Conservation (phyloP, 1,284 basidiomycete genomes). For the Ganoderma lingzhi region DNA sequence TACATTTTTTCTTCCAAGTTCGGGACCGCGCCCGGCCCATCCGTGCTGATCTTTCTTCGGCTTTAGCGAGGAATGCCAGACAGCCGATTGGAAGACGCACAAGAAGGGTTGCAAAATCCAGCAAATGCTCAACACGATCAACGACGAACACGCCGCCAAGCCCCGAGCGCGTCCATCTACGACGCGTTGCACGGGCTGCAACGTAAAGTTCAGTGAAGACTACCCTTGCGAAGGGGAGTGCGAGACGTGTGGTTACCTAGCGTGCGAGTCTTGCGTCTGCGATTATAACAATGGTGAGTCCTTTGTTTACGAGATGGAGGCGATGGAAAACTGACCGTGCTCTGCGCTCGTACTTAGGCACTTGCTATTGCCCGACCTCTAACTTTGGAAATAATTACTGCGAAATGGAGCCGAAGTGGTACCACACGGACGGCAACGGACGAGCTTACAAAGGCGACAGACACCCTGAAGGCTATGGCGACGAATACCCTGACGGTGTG, state of each 20-base stretch:
- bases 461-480: slow-evolving; percentile 39
- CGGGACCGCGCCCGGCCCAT: neutral
- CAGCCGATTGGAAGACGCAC: slow-evolving; percentile 27
- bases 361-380: slow-evolving; percentile 47
- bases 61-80: slow-evolving; percentile 23
- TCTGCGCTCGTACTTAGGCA: slow-evolving; percentile 35
- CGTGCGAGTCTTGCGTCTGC: slow-evolving; percentile 44
- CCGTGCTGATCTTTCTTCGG: neutral
- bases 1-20: neutral
- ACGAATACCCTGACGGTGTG: slow-evolving; percentile 37
- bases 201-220: slow-evolving; percentile 39
- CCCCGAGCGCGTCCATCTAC: slow-evolving; percentile 34
- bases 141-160: slow-evolving; percentile 28
- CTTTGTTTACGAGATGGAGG: neutral
- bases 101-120: slow-evolving; percentile 30
- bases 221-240: slow-evolving; percentile 33
- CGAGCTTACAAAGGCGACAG: slow-evolving; percentile 43
- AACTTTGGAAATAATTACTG: slow-evolving; percentile 49
- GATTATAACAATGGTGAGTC: neutral
- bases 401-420: slow-evolving; percentile 41
- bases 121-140: slow-evolving; percentile 30
- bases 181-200: slow-evolving; percentile 49
- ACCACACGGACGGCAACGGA: slow-evolving; percentile 44
- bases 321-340: neutral
- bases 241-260: slow-evolving; percentile 46